Evolutionary conservation across 1,139 yeast genomes (phyloP), one percentile per base, ranked within the genome.

Genomic region (Saccharomyces hybrid): DNA sequence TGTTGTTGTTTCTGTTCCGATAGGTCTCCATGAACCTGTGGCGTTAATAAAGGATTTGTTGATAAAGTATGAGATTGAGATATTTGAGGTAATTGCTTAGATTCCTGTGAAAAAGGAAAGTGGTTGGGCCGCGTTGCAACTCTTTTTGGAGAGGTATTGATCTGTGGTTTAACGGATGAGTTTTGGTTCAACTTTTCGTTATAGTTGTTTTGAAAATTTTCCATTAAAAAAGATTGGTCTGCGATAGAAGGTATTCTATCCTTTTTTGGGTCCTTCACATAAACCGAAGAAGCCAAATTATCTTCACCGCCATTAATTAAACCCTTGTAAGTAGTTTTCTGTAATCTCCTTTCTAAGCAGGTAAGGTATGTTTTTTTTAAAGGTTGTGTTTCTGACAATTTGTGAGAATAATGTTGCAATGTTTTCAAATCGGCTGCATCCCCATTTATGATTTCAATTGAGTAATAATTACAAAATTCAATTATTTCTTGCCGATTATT

Each of bases 391-490:
- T 82, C 65, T 72, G 80, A 67, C 58, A 64, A 72, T 52, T 58
- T 80, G 57, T 74, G 76, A 2, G 75, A 75, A 54, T 74, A 70
- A 54, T 77, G 71, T 56, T 78, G 75, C 62, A 83, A 78, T 49
- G 84, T 76, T 54, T 79, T 78, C 47, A 89, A 70, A 58, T 85
- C 90, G 13, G 88, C 75, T 4, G 73, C 75, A 34, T 74, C 76
- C 11, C 69, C 61, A 1, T 72, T 57, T 0, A 78, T 69, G n/a
- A 51, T 38, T n/a, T 77, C 80, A 23, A 90, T 71, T 7, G 83
- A 85, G 67, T 86, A 89, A 61, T 88, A 79, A 2, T 75, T 66
- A 50, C 88, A 83, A 65, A 88, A 88, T 28, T 71, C 75, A 2
- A 73, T 59, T 6, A 88, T 66, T 52, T 84, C 83, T 0, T 77